phyloP scores from a whole-genome alignment of 2,329 filamentous ascomycete genomes.

The Stagonosporopsis chrysanthemi region DNA sequence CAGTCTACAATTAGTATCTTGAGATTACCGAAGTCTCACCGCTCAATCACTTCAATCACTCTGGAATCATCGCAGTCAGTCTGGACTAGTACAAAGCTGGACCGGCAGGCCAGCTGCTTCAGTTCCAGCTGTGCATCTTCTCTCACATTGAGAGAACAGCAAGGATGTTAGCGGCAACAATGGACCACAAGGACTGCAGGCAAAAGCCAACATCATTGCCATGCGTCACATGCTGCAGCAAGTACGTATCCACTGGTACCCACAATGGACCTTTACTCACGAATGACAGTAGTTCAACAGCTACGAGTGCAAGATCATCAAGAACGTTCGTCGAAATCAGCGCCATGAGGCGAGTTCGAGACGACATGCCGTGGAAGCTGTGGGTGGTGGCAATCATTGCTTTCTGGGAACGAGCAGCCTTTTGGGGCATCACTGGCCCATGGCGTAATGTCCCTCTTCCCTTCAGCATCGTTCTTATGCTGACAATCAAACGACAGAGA shows the following conservation, averaged over 20 bases:
- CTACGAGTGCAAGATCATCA: conserved; percentile 12
- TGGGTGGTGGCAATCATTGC: conserved; percentile 38
- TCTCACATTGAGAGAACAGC: not conserved
- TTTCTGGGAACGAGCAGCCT: conserved; percentile 39
- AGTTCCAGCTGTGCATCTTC: not conserved
- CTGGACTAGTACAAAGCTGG: not conserved
- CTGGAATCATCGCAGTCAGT: not conserved
- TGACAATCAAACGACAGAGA: conserved; percentile 41
- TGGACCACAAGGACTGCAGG: not conserved
- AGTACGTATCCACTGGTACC: not conserved
- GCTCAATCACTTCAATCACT: not conserved
- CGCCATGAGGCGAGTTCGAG: conserved; percentile 30
- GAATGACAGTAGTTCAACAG: conserved; percentile 2
- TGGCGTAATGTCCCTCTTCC: conserved; percentile 36
- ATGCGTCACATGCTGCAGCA: conserved; percentile 1
- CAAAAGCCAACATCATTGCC: conserved; percentile 2
- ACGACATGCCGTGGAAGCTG: conserved; percentile 32
- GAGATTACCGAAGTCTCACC: not conserved
- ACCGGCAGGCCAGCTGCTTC: not conserved
- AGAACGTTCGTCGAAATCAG: conserved; percentile 12
- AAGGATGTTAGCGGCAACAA: not conserved
- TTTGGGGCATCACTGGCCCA: conserved; percentile 42
- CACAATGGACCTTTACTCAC: not conserved
- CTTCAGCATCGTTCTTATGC: not conserved
- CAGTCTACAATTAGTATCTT: not conserved